A percentile compares a stretch with the other conserved stretches of the same genome.
These are phyloP conservation scores for Alternaria sp. DNA, from an alignment of 2,329 filamentous ascomycete genomes.

Conservation along the genomic window DNA sequence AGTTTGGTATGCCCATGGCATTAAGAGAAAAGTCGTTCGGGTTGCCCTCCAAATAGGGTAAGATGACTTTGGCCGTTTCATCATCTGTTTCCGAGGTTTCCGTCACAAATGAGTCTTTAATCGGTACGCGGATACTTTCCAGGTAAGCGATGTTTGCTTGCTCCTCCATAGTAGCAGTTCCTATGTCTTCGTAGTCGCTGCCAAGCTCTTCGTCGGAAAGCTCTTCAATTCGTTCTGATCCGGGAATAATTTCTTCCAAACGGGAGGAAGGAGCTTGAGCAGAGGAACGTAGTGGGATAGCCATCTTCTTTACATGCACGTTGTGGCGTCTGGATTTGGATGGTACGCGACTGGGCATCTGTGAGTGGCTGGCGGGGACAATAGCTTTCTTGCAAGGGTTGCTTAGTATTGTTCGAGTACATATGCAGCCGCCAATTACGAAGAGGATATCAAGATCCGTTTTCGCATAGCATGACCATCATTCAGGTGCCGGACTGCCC, in stretches of 20 bases:
- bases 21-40: constrained; percentile 67
- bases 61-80: constrained; percentile 71
- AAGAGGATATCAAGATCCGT: constrained; percentile 20
- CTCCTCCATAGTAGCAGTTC: constrained; percentile 38
- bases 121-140: constrained; percentile 56
- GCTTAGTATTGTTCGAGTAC: constrained; percentile 43
- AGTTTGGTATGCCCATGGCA: constrained; percentile 73
- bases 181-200: constrained; percentile 51
- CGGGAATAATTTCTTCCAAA: constrained; percentile 39
- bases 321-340: constrained; percentile 6
- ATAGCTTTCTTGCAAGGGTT: constrained; percentile 28
- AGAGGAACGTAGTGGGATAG: constrained; percentile 32
- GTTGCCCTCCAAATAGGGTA: constrained; percentile 70
- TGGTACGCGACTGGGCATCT: constrained; percentile 25
- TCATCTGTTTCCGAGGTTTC: constrained; percentile 73
- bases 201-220: constrained; percentile 44
- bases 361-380: constrained; percentile 37
- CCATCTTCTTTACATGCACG: constrained; percentile 36
- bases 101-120: constrained; percentile 73
- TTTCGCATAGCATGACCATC: background rate
- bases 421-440: constrained; percentile 19
- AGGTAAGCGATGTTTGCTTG: constrained; percentile 42
- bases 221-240: constrained; percentile 45
- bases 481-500: constrained; percentile 10
- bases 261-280: constrained; percentile 34